Evolutionary conservation across 352 stramenopile species (phyloP), one percentile per base, ranked within the genome.

Genomic region (Phytophthora megakarya): DNA sequence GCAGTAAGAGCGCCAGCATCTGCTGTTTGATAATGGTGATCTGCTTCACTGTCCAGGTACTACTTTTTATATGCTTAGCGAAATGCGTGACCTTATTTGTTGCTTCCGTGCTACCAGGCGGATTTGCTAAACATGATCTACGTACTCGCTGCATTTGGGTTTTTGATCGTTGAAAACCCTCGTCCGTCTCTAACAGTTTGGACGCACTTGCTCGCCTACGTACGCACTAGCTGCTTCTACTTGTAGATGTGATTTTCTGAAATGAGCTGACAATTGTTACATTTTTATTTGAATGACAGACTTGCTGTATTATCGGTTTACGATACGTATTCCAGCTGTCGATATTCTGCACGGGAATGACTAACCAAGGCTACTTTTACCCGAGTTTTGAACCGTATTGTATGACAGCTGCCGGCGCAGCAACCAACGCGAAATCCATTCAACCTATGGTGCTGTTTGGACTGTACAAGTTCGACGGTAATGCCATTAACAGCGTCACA

Each of bases 391-490:
- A 93, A 52, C 84, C 87, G n/a, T 91, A 81, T 21, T 96, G 87
- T 39, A 80, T 72, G 19, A 72, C 72, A 23, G 61, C 51, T 33
- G 32, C 48, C 54, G 45, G 63, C 64, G 54, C 75, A 67, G 30
- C 52, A 45, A 81, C 54, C 13, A 83, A 84, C 44, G 73, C 78
- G 10, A 83, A 89, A 42, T 63, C 84, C 11, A 88, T 96, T 30
- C 88, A 95, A 48, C 80, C 83, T 0, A 80, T 91, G 19, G 83
- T 95, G 11, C 51, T 95, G n/a, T 67, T 95, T 46, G 88, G 88
- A 3, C 51, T 96, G 25, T 96, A 93, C 72, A 96, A 96, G 62
- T 95, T 93, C 23, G 86, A 96, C 38, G 88, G 86, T 0, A 73
- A 71, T 39, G 77, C 80, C 21, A 81, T 89, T 12, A 45, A 78